Conservation (phyloP, 164 flowering plant species). For the Magnolia changhungtana region DNA sequence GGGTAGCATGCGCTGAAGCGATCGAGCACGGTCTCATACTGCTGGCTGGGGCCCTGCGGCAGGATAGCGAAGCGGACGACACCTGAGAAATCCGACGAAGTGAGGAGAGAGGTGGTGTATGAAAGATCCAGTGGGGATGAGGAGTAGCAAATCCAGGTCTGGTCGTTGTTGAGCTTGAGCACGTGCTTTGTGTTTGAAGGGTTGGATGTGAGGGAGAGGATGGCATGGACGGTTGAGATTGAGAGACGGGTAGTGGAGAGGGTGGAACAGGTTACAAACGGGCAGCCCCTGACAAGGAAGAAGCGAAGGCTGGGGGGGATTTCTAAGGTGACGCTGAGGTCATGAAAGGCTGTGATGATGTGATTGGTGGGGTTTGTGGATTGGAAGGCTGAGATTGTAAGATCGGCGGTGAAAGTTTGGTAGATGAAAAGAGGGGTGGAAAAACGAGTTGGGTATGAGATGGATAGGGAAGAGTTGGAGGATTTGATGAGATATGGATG, state of each 20-base stretch:
- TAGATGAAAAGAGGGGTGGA: conserved; percentile 48
- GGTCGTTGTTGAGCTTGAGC: conserved; percentile 60
- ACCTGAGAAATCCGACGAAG: conserved; percentile 51
- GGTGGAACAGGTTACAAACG: conserved; percentile 54
- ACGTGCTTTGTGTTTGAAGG: conserved; percentile 45
- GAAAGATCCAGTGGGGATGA: conserved; percentile 54
- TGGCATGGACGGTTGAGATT: conserved; percentile 62
- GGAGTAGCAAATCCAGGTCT: conserved; percentile 79
- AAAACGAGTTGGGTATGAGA: conserved; percentile 71
- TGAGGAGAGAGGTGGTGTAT: conserved; percentile 34
- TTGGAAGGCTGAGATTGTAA: conserved; percentile 48
- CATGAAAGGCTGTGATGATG: conserved; percentile 53
- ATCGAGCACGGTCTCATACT: conserved; percentile 52
- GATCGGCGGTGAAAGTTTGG: conserved; percentile 58
- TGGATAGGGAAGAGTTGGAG: conserved; percentile 50
- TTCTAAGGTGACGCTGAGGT: conserved; percentile 75
- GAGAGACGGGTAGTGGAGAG: conserved; percentile 32
- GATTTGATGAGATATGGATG: conserved; percentile 90
- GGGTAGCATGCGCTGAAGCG: conserved; percentile 75
- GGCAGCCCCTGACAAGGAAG: conserved; percentile 88
- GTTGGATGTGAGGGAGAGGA: conserved; percentile 43
- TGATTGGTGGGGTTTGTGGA: conserved; percentile 20
- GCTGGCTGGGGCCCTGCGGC: conserved; percentile 41
- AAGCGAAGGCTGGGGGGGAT: conserved; percentile 54
- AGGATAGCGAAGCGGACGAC: conserved; percentile 60